Evolutionary conservation across 371 early-diverging fungal species (phyloP).

Genomic region (Ordospora colligata): DNA sequence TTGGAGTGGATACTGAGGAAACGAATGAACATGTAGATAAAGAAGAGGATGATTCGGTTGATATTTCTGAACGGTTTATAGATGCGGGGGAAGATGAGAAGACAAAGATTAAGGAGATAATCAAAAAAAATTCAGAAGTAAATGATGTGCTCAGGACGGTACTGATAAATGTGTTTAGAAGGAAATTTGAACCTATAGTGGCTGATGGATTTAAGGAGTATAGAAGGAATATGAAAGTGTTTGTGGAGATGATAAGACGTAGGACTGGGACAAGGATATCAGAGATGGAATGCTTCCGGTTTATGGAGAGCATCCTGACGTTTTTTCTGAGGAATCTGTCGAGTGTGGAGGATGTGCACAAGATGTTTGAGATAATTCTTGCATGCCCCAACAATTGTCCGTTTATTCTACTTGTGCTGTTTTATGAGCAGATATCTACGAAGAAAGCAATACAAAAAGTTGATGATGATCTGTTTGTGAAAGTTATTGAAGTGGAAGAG

Average conservation of each 20-base stretch:
- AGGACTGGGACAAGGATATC: conserved; percentile 20
- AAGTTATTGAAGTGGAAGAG: conserved; percentile 18
- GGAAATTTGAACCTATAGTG: conserved; percentile 41
- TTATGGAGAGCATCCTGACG: conserved; percentile 46
- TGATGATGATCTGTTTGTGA: conserved; percentile 18
- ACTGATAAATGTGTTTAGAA: conserved; percentile 38
- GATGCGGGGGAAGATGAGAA: not conserved
- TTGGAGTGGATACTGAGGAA: not conserved
- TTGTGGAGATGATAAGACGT: conserved; percentile 51
- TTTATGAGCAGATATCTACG: conserved; percentile 20
- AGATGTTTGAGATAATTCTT: conserved; percentile 43
- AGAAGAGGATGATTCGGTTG: not conserved
- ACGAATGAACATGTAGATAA: not conserved
- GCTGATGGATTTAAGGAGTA: conserved; percentile 46
- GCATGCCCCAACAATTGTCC: conserved; percentile 26
- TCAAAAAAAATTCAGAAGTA: not conserved
- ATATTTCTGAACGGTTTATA: not conserved
- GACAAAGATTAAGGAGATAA: not conserved
- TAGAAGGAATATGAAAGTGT: conserved; percentile 36
- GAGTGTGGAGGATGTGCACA: conserved; percentile 38
- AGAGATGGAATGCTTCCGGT: conserved; percentile 12
- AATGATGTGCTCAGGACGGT: not conserved
- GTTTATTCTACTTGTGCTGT: conserved; percentile 42
- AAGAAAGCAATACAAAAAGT: conserved; percentile 9
- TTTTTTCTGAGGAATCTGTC: conserved; percentile 43